Evolutionary conservation across 495 filamentous ascomycete genomes (phyloP).

Genomic region (Immersiella caudata): DNA sequence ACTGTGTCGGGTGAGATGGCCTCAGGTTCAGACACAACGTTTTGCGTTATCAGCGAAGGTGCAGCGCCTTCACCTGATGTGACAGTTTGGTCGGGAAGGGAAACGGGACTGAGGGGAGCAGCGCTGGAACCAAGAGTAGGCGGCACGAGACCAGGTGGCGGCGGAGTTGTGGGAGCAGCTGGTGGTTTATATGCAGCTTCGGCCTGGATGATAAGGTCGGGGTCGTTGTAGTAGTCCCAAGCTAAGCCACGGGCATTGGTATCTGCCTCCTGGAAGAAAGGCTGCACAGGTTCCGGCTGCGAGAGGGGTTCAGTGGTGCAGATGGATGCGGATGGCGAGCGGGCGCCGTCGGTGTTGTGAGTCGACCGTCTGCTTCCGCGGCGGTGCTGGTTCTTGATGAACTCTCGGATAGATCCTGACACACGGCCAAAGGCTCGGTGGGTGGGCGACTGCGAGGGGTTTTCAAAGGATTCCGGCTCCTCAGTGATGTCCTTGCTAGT

Average conservation of each 20-base stretch:
- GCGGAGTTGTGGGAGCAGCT: slow-evolving; percentile 8
- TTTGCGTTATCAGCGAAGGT: slow-evolving; percentile 13
- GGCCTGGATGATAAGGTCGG: slow-evolving; percentile 23
- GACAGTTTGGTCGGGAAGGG: slow-evolving; percentile 20
- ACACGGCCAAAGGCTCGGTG: slow-evolving; percentile 27
- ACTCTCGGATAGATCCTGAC: slow-evolving; percentile 29
- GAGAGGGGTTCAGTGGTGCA: slow-evolving; percentile 23
- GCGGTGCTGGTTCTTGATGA: slow-evolving; percentile 30
- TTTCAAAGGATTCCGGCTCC: slow-evolving; percentile 36
- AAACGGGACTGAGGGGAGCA: slow-evolving; percentile 22
- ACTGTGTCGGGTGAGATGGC: slow-evolving; percentile 28
- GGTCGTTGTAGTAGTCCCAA: slow-evolving; percentile 40
- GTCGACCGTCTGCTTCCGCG: slow-evolving; percentile 36
- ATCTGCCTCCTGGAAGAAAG: slow-evolving; percentile 32
- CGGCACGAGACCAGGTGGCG: slow-evolving; percentile 16
- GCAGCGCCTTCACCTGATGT: background rate
- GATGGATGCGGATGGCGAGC: slow-evolving; percentile 33
- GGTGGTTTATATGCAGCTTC: slow-evolving; percentile 18
- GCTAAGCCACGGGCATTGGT: slow-evolving; percentile 33
- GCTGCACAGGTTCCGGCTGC: slow-evolving; percentile 17
- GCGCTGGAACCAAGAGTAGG: slow-evolving; percentile 15
- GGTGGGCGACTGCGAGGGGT: slow-evolving; percentile 18
- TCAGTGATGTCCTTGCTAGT: slow-evolving; percentile 34
- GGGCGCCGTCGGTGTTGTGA: slow-evolving; percentile 26
- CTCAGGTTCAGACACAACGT: slow-evolving; percentile 25